Evolutionary conservation across 208 protist genomes (phyloP).

Genomic region (Borovskyia barvae): DNA sequence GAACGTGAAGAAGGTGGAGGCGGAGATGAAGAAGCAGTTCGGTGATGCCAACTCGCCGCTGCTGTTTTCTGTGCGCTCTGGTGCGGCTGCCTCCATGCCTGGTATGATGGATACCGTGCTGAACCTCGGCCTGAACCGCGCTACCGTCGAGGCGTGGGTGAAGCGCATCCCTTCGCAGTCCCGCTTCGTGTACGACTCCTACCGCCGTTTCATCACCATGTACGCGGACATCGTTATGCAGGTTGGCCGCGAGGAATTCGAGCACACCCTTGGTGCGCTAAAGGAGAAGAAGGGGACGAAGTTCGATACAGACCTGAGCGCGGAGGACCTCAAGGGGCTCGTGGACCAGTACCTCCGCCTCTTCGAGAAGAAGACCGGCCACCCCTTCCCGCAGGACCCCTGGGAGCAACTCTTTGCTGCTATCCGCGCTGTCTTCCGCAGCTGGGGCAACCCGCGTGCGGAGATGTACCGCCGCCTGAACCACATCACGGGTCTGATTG

Average conservation of each 20-base stretch:
- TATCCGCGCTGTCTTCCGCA: slow-evolving; percentile 92
- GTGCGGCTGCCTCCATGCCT: slow-evolving; percentile 94
- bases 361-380: slow-evolving; percentile 59
- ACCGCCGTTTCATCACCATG: slow-evolving; percentile 95
- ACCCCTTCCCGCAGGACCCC: slow-evolving; percentile 89
- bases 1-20: slow-evolving; percentile 76
- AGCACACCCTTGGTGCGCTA: slow-evolving; percentile 70
- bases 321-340: slow-evolving; percentile 75
- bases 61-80: slow-evolving; percentile 93
- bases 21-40: slow-evolving; percentile 81
- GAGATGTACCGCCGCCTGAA: slow-evolving; percentile 89
- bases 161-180: slow-evolving; percentile 49
- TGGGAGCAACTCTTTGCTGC: slow-evolving; percentile 80
- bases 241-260: slow-evolving; percentile 85
- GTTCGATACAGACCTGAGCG: slow-evolving; percentile 87
- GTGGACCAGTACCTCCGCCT: slow-evolving; percentile 65
- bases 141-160: slow-evolving; percentile 73
- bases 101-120: slow-evolving; percentile 96
- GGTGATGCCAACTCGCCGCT: slow-evolving; percentile 84
- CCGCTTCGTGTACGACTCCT: slow-evolving; percentile 95
- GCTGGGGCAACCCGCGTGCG: slow-evolving; percentile 91
- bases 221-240: slow-evolving; percentile 94
- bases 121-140: slow-evolving; percentile 94
- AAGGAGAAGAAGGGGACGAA: slow-evolving; percentile 72
- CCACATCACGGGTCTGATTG: slow-evolving; percentile 87